Base-by-base conservation (phyloP, 78 protist species). In the Cavenderia fasciculata region DNA sequence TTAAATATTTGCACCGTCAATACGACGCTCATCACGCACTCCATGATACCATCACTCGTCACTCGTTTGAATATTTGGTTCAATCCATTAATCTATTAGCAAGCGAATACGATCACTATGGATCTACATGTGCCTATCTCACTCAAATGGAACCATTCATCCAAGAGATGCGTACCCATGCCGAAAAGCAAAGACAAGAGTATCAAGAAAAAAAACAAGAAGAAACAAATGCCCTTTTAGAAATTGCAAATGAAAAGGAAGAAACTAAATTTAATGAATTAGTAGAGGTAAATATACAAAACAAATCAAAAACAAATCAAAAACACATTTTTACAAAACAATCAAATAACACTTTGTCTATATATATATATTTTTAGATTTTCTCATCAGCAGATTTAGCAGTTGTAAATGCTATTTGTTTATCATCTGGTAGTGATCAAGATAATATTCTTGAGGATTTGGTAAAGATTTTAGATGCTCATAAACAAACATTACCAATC, bases 401-500 rank as follows among this genome's bases (percentile, higher is more conserved):
- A 25, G 90, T 82, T 23, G 90, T 82, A 52, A 82, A 82, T 47
- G 90, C 90, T 18, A 82, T 82, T 41, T 82, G 90, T 82, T 57
- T 82, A 57, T 82, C 90, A 44, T 59, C 90, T 8, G 90, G 90
- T 23, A 68, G 78, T 41, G 90, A 82, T 12, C 90, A 82, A 51
- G 90, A 82, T 4, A 40, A 33, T 1, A 82, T 82, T 57, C 54
- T 82, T n/a, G 90, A 82, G 54, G 90, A 82, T 68, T 40, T 82
- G 6, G 90, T 82, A 21, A 65, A 78, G 41, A 82, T 82, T 43
- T 54, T 82, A 3, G 90, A 82, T 68, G 90, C 90, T 36, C 78
- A 82, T 43, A 82, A 82, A 68, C 90, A 82, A 56, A 82, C 90
- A n/a, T 27, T 82, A 68, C 90, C 90, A 43, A 82, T 82, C 49